These are phyloP conservation scores for Neurospora sp. DNA, from an alignment of 495 filamentous ascomycete genomes.

Conservation along the genomic window DNA sequence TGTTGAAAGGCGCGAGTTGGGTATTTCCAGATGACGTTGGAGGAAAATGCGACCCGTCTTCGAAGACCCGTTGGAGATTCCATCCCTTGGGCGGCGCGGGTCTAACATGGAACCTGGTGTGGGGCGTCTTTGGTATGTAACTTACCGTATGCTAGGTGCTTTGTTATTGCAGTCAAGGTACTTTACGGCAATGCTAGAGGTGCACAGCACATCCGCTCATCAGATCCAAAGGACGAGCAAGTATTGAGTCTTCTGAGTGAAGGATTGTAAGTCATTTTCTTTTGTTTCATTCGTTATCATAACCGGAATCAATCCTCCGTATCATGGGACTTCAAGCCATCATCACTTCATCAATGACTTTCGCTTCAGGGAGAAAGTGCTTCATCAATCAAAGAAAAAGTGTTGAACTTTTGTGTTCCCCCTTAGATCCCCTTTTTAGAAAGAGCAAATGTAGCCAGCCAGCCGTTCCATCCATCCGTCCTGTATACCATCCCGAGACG, in stretches of 20 bases:
- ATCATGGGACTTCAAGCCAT: not conserved
- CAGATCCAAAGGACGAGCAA: not conserved
- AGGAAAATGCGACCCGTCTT: not conserved
- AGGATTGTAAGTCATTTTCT: not conserved
- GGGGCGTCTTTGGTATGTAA: not conserved
- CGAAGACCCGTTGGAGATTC: not conserved
- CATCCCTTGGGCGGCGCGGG: not conserved
- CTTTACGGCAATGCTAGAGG: not conserved
- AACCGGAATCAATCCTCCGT: not conserved
- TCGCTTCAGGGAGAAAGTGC: not conserved
- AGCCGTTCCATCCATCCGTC: not conserved
- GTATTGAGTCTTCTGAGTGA: not conserved
- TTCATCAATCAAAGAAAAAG: constrained; percentile 4
- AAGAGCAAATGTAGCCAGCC: not conserved
- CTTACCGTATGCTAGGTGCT: not conserved
- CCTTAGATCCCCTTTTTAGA: not conserved
- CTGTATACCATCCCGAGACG: not conserved
- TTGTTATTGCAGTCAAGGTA: not conserved
- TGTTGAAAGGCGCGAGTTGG: not conserved
- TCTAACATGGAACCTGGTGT: not conserved
- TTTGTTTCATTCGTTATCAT: not conserved
- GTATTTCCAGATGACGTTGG: not conserved
- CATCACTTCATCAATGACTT: not conserved
- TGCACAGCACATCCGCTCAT: not conserved
- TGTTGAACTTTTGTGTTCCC: constrained; percentile 14